These are phyloP conservation scores for Morella rubra DNA, from an alignment of 306 rosid species.

Conservation along the genomic window DNA sequence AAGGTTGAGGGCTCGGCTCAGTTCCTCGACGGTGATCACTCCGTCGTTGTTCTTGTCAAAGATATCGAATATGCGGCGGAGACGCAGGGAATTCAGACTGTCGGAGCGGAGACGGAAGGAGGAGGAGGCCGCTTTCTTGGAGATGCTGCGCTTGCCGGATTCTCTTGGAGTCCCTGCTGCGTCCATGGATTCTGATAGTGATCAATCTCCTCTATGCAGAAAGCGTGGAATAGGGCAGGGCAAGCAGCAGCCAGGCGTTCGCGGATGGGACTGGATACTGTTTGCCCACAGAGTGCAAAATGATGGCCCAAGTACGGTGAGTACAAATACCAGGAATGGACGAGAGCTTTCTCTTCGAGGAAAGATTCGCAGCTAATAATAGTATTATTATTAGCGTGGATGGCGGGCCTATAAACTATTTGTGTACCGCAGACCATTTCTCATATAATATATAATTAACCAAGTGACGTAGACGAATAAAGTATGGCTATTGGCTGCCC, in stretches of 20 bases:
- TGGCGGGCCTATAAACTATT: too few relatives aligned
- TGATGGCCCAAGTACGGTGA: too few relatives aligned
- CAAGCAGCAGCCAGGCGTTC: not conserved
- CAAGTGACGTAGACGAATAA: too few relatives aligned
- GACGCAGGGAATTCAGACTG: constrained; percentile 64
- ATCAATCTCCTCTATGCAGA: not conserved
- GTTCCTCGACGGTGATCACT: constrained; percentile 52
- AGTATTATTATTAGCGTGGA: too few relatives aligned
- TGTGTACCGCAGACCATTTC: too few relatives aligned
- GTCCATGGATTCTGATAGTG: constrained; percentile 27
- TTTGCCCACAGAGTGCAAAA: too few relatives aligned
- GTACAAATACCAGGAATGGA: too few relatives aligned
- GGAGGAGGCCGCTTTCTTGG: constrained; percentile 21
- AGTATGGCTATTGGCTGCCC: too few relatives aligned
- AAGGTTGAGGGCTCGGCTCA: constrained; percentile 47
- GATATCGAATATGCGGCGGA: constrained; percentile 67
- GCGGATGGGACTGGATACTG: too few relatives aligned
- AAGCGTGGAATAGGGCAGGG: not conserved
- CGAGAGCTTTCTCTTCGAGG: too few relatives aligned
- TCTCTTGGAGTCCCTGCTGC: not conserved
- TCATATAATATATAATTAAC: too few relatives aligned
- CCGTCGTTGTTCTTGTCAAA: constrained; percentile 74
- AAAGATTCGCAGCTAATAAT: too few relatives aligned
- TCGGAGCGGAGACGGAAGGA: constrained; percentile 64
- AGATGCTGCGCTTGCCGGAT: not conserved